phyloP scores from a whole-genome alignment of 768 basidiomycete genomes.

The Cystobasidium tubakii region DNA sequence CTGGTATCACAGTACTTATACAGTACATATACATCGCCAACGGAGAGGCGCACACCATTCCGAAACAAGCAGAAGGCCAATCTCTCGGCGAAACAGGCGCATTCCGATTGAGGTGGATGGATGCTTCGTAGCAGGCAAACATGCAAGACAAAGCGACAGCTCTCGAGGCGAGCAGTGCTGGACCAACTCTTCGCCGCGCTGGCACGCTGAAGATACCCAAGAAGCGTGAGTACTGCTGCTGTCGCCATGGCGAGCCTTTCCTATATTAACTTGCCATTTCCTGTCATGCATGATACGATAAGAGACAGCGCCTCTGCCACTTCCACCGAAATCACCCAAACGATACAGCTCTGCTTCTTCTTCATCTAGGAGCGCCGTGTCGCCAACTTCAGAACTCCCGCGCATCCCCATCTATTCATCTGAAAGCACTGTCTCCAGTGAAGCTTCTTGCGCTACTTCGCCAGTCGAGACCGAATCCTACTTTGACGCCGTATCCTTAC shows the following conservation, averaged over 20 bases:
- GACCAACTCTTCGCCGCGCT: neutral
- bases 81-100: too few species aligned
- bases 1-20: too few species aligned
- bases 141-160: neutral
- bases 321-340: constrained; percentile 7
- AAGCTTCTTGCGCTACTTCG: neutral
- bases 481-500: neutral
- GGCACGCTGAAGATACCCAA: neutral
- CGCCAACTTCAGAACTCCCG: neutral
- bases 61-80: too few species aligned
- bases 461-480: neutral
- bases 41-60: too few species aligned
- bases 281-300: neutral
- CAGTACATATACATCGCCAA: too few species aligned
- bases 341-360: constrained; percentile 6
- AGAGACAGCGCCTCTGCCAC: neutral
- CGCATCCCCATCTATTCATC: neutral
- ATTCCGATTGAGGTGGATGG: neutral
- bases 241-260: neutral
- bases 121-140: neutral
- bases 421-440: neutral
- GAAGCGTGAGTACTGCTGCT: neutral
- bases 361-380: neutral
- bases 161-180: neutral
- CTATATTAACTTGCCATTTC: neutral